Conservation (phyloP, 2,329 filamentous ascomycete genomes). For the Pseudogymnoascus sp. region DNA sequence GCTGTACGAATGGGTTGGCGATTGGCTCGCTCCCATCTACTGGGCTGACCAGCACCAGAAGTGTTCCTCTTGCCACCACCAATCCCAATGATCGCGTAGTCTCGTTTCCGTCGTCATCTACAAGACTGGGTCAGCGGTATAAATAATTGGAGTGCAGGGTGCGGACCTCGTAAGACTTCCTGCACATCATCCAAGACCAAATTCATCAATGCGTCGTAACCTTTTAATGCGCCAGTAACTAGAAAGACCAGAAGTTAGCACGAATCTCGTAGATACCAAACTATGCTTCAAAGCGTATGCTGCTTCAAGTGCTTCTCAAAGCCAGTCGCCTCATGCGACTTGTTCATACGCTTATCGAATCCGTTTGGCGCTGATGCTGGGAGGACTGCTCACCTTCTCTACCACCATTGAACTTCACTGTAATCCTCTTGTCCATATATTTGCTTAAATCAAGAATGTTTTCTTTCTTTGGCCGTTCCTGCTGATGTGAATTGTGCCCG, state of each 20-base stretch:
- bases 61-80: constrained; percentile 82
- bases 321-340: neutral
- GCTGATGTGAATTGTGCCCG: constrained; percentile 37
- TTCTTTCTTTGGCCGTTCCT: constrained; percentile 90
- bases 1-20: constrained; percentile 79
- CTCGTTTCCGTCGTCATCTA: constrained; percentile 90
- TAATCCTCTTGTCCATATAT: constrained; percentile 95
- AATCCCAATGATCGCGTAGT: constrained; percentile 59
- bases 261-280: neutral
- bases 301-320: neutral
- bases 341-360: neutral
- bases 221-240: constrained; percentile 88
- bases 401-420: constrained; percentile 93
- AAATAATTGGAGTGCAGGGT: constrained; percentile 7
- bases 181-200: constrained; percentile 90
- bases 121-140: neutral
- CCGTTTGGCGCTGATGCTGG: neutral
- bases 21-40: constrained; percentile 94
- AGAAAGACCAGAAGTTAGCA: constrained; percentile 14
- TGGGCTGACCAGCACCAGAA: constrained; percentile 87
- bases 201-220: constrained; percentile 97
- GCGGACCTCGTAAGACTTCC: constrained; percentile 74
- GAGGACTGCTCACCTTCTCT: constrained; percentile 60
- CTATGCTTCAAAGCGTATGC: neutral
- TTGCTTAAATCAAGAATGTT: constrained; percentile 93